A percentile compares a stretch with the other conserved stretches of the same genome.
Conservation (phyloP, 1,284 basidiomycete genomes). For the Fomitopsis schrenkii region DNA sequence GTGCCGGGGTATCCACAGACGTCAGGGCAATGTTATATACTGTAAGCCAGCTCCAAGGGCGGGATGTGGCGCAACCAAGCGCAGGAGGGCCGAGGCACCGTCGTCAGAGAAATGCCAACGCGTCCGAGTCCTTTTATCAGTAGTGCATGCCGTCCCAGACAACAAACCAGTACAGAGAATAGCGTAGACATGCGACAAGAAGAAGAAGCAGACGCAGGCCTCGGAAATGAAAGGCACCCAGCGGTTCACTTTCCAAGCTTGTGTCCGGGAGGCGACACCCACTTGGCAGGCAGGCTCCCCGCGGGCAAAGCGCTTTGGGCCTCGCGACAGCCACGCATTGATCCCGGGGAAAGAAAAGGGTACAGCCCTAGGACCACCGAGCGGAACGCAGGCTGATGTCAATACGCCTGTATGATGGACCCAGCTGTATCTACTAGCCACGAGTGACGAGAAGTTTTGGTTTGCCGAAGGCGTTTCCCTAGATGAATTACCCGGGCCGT, state of each 20-base stretch:
- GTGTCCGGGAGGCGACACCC: neutral
- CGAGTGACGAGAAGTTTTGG: neutral
- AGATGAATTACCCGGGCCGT: neutral
- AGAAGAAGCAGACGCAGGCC: neutral
- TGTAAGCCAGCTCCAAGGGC: neutral
- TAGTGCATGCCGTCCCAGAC: neutral
- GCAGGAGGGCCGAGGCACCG: neutral
- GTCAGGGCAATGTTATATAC: neutral
- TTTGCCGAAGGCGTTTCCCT: neutral
- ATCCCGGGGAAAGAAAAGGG: conserved; percentile 5
- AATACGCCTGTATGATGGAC: neutral
- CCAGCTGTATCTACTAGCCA: neutral
- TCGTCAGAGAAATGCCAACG: neutral
- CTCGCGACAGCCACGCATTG: conserved; percentile 1
- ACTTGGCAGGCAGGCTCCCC: neutral
- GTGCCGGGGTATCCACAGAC: neutral
- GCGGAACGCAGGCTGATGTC: neutral
- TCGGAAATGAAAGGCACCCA: conserved; percentile 3
- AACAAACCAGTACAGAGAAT: neutral
- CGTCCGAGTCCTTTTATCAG: conserved; percentile 2
- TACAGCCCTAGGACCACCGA: conserved; percentile 2
- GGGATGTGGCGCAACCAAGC: neutral
- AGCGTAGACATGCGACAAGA: neutral
- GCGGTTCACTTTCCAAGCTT: conserved; percentile 1
- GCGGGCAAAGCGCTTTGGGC: neutral